Base-by-base conservation (phyloP, 352 stramenopile genomes). In the Globisporangium iwayamae region DNA sequence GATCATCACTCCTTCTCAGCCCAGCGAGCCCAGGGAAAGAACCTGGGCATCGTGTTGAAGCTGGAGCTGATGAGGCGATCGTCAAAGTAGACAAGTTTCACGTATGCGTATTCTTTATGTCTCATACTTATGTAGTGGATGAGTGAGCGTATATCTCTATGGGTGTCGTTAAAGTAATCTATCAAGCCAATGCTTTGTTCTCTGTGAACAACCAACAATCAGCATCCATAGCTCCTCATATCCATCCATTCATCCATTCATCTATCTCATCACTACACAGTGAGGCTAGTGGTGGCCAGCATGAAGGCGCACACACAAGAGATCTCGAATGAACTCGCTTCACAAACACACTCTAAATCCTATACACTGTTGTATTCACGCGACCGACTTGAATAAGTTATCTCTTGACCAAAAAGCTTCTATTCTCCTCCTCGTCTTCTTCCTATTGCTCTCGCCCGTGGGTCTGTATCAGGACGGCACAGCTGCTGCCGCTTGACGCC, bases 341-440 rank as follows among this genome's bases (percentile, higher is more conserved):
- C 39, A 46, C 39, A 46, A 43, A 2, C 38, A 43, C 28, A 48
- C 39, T 46, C 22, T 7, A 56, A 56, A 39, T 3, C 53, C 39
- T 53, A 62, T 62, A 62, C 43, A 62, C 20, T 39, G 34, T 30
- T 58, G 32, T 58, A 46, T 58, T 58, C 50, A 32, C 32, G 51
- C 51, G 51, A 56, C 51, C 51, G 51, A 34, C 51, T 58, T 56
- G 57, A 63, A 63, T 63, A 63, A 63, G 45, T 63, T 63, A 63
- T n/a, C 30, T 28, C 38, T 22, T 25, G 25, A 45, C 39, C 43
- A 50, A 34, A 52, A 53, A 28, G n/a, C 9, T 14, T 14, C 36
- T 4, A 41, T 14, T 11, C 8, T 9, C 16, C 8, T 34, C 34
- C 28, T 39, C 32, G 4, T 8, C 32, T 36, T 9, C 16, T 16